Percentiles rank a stretch among this genome's conserved stretches.
These are phyloP conservation scores for Xylaria hypoxylon DNA, from an alignment of 2,329 filamentous ascomycete species.

Conservation along the genomic window DNA sequence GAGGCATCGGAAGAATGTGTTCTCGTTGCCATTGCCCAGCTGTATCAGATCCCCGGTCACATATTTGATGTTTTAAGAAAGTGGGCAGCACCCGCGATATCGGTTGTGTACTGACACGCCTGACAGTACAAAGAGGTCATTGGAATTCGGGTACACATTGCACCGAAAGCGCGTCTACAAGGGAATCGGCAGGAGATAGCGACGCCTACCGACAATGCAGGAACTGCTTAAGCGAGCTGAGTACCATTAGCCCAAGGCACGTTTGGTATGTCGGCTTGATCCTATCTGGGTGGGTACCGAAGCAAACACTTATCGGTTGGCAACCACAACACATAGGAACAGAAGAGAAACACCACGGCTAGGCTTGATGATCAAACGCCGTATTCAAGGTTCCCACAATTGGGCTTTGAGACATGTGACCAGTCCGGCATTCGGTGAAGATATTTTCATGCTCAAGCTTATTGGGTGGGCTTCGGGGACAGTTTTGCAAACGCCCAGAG, in stretches of 20 bases:
- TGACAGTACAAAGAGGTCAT: background rate
- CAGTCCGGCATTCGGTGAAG: constrained; percentile 14
- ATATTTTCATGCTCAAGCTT: constrained; percentile 18
- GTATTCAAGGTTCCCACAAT: constrained; percentile 21
- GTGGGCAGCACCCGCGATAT: background rate
- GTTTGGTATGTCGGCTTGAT: constrained; percentile 17
- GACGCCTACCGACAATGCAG: constrained; percentile 8
- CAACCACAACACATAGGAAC: background rate
- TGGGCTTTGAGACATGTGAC: constrained; percentile 25
- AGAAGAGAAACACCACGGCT: constrained; percentile 2
- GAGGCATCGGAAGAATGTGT: constrained; percentile 4
- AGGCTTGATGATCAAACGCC: constrained; percentile 11
- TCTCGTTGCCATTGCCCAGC: background rate
- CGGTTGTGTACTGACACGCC: background rate
- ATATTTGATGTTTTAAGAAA: constrained; percentile 9
- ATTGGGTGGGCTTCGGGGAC: constrained; percentile 18
- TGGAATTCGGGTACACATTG: background rate
- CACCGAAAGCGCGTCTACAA: background rate
- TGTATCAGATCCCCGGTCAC: background rate
- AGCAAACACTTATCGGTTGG: constrained; percentile 3
- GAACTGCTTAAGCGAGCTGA: constrained; percentile 9
- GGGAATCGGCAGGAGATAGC: background rate
- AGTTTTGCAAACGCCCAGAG: constrained; percentile 23
- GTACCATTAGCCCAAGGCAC: background rate
- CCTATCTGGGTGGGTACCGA: background rate